Evolutionary conservation across 495 filamentous ascomycete genomes (phyloP), one percentile per base, ranked within the genome.

Genomic region (Podospora bellae-mahoneyi): DNA sequence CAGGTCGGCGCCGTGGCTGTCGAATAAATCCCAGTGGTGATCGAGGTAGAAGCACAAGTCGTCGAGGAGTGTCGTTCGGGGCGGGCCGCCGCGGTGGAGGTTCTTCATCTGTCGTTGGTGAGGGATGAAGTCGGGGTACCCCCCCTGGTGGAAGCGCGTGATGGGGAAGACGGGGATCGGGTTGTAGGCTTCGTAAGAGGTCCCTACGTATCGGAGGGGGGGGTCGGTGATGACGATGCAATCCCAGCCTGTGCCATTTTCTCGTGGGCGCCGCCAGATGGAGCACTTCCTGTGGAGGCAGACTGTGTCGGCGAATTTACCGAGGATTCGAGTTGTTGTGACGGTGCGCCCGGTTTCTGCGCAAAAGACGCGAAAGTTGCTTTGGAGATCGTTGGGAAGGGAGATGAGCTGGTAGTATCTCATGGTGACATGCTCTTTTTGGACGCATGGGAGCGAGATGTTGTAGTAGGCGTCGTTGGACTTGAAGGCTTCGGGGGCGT

Each of bases 341-440:
- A 58, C 23, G n/a, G 55, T 19, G 23, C 55, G 55, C 6, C 55
- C 55, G n/a, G 55, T 58, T 20, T 58, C 55, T 19, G 55, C 55
- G 23, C 55, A 58, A 18, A 58, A 58, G 13, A 58, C 55, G n/a
- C 55, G 55, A 18, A 58, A 58, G n/a, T 26, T 19, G 23, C 55
- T 19, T 6, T 20, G n/a, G 19, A 20, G 55, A 5, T 58, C 19
- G 39, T 16, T 16, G n/a, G 55, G 55, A 5, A 58, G n/a, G 55
- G n/a, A 58, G 23, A 58, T 26, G 55, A 58, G 55, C 55, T 58
- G n/a, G 55, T 58, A 58, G 55, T 58, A 58, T 58, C 55, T 58
- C 55, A 58, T 58, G 13, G 55, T 58, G 55, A 58, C 55, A 26
- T 58, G 55, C 55, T 58, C 55, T 58, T 58, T 58, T 5, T 20